Conservation (phyloP, 139 green algal genomes). For the Tetradesmus lagerheimii region DNA sequence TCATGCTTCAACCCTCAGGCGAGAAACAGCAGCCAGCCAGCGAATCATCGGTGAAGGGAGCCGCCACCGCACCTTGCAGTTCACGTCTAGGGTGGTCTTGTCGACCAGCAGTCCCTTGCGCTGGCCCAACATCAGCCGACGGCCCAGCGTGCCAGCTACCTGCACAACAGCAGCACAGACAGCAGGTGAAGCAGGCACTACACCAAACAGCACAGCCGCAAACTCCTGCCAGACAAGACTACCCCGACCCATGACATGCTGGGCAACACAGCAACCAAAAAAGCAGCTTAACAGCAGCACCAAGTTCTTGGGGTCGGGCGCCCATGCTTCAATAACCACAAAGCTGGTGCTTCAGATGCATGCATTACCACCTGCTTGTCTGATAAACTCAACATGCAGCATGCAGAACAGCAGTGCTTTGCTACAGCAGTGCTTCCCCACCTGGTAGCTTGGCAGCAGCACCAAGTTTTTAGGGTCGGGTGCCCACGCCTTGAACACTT, state of each 20-base stretch:
- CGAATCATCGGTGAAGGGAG: too few species aligned
- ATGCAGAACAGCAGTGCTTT: too few species aligned
- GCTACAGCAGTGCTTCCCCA: background rate
- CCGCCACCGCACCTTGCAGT: constrained; percentile 32
- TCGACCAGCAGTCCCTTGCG: constrained; percentile 34
- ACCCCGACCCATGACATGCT: too few species aligned
- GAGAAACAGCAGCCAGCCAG: too few species aligned
- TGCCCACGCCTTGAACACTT: constrained; percentile 81
- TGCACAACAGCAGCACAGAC: background rate
- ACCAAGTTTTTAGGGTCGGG: constrained; percentile 71
- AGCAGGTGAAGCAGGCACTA: too few species aligned
- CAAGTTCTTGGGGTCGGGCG: constrained; percentile 67
- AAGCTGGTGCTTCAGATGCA: constrained; percentile 73
- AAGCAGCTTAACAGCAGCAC: constrained; percentile 80
- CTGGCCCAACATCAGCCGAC: constrained; percentile 12
- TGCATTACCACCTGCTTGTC: too few species aligned
- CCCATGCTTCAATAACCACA: constrained; percentile 80
- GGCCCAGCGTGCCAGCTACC: background rate
- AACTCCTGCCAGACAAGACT: too few species aligned
- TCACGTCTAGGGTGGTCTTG: background rate
- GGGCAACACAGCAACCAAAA: too few species aligned
- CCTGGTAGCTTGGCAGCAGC: constrained; percentile 77
- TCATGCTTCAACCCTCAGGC: too few species aligned
- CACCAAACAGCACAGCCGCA: too few species aligned
- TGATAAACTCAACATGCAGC: too few species aligned